These are phyloP conservation scores for Eimeria falciformis DNA, from an alignment of 169 alveolate genomes.

Conservation along the genomic window DNA sequence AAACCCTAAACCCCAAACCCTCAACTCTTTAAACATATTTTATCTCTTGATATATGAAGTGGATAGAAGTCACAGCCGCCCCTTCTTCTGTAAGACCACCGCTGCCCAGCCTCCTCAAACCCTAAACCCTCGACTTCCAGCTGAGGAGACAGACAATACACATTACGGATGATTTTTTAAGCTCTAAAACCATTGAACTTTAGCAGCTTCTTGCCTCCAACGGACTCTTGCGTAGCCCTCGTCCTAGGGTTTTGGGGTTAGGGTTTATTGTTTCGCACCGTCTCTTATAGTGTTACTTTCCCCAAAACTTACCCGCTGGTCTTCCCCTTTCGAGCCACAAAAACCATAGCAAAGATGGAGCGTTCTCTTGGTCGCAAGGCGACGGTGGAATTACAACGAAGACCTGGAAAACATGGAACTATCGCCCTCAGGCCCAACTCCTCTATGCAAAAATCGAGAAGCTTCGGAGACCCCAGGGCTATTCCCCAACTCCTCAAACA, in stretches of 20 bases:
- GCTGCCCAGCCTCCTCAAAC: not conserved
- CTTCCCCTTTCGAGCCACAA: no score
- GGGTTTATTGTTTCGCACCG: no score
- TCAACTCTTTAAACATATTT: not conserved
- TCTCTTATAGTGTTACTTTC: no score
- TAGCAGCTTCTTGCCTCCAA: no score
- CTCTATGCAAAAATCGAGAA: slow-evolving; percentile 21
- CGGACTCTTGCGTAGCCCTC: no score
- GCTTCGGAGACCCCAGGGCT: slow-evolving; percentile 28
- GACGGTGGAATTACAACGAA: slow-evolving; percentile 71
- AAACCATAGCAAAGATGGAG: slow-evolving; percentile 49
- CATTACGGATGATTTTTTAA: no score
- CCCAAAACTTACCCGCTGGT: no score
- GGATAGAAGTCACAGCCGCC: no score
- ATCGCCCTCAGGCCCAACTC: slow-evolving; percentile 26
- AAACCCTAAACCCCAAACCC: slow-evolving; percentile 15
- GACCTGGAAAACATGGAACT: slow-evolving; percentile 49
- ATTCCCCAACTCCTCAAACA: slow-evolving; percentile 30
- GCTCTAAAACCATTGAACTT: no score
- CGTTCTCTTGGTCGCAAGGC: slow-evolving; percentile 33
- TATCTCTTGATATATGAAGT: not conserved
- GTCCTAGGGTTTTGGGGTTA: no score
- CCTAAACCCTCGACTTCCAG: no score
- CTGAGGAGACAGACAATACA: no score
- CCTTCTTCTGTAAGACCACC: not conserved